Conservation (phyloP, 139 green algal species). For the Volvox africanus region DNA sequence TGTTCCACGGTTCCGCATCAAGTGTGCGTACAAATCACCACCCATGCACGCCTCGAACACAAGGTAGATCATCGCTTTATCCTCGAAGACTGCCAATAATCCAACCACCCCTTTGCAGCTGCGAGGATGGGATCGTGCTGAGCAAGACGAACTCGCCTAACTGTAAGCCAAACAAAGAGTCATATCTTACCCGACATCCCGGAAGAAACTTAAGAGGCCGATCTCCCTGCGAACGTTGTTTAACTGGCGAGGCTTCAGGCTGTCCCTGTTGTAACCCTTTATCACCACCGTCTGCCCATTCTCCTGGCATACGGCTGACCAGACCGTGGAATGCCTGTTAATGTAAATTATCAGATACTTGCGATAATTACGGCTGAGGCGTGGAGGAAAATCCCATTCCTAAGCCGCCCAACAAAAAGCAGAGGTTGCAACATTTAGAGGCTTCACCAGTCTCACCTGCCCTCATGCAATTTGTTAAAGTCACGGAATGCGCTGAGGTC, state of each 20-base stretch:
- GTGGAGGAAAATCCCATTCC: not conserved
- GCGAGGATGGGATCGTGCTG: not conserved
- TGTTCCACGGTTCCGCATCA: slow-evolving; percentile 43
- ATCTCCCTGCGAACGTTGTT: slow-evolving; percentile 50
- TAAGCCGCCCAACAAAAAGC: not conserved
- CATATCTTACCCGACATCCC: slow-evolving; percentile 36
- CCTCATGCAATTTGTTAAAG: slow-evolving; percentile 2
- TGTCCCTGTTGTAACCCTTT: slow-evolving; percentile 17
- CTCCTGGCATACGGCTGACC: slow-evolving; percentile 25
- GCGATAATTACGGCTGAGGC: not conserved
- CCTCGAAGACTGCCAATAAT: slow-evolving; percentile 62
- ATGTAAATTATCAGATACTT: not conserved
- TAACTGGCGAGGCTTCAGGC: slow-evolving; percentile 45
- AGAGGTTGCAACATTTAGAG: not conserved
- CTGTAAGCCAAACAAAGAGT: not conserved
- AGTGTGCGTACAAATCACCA: slow-evolving; percentile 59
- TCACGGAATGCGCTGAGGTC: slow-evolving; percentile 29
- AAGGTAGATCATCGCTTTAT: slow-evolving; percentile 59
- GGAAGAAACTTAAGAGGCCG: slow-evolving; percentile 34
- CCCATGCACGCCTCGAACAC: slow-evolving; percentile 61
- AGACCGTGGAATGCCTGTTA: slow-evolving; percentile 39
- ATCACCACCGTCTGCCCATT: slow-evolving; percentile 8
- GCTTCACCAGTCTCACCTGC: not conserved
- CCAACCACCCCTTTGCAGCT: slow-evolving; percentile 54
- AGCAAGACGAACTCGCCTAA: not conserved